Base-by-base conservation (phyloP, 305 asterid genomes). In the Solanum aculeatissimum region DNA sequence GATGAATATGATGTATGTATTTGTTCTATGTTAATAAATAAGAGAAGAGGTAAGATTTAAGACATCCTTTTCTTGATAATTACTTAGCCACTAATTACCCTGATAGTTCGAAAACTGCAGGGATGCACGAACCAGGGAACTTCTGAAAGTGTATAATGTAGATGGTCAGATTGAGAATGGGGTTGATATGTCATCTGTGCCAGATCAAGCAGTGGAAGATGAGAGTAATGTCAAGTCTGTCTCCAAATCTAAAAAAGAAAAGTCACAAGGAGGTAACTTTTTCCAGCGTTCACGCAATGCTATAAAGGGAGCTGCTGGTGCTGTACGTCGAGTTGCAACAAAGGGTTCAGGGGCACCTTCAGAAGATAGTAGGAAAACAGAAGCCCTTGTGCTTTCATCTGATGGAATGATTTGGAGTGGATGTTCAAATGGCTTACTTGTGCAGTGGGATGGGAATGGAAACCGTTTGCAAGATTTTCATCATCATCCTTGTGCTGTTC, bases 61-160 rank as follows among this genome's bases (percentile, higher is more conserved):
- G 12, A 32, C 32, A 18, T 65, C 7, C n/a, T 53, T 54, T 32
- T 53, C 40, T 6, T 54, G 49, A 19, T 79, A 54, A 19, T 79
- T 79, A 60, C 18, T 23, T 42, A 23, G 58, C 81, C 60, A 83
- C 86, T 87, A 78, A 88, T 68, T 80, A 53, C 86, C 14, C 23
- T 86, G 66, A 80, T 85, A 80, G 54, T 84, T 84, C 82, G 38
- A 66, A 83, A 89, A 84, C 85, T 75, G 82, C 89, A 96, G 99
- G 99, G 98, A 95, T 90, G 96, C 99, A 65, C 98, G 97, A n/a
- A 93, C 97, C 3, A 90, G 97, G 84, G 99, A 96, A 78, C 97
- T 96, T 27, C 47, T 94, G 19, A 96, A 94, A 89, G 99, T 96
- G 51, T 96, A 89, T 85, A 91, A 92, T n/a, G 85, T 92, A 66